Evolutionary conservation across 495 filamentous ascomycete species (phyloP).

Genomic region (Daldinia childiae): DNA sequence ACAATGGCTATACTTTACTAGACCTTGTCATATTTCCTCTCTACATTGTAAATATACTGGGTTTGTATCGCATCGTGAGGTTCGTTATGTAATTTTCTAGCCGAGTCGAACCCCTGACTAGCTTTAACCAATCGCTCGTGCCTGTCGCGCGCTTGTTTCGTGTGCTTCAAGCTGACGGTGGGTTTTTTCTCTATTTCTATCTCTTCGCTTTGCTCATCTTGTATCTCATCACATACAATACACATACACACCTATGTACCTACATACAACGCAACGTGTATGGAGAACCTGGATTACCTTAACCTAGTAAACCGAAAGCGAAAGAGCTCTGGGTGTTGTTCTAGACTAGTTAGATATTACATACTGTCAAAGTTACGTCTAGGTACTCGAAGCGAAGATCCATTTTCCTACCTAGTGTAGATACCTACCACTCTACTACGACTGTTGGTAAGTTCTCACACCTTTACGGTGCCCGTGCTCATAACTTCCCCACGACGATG

Average conservation of each 20-base stretch:
- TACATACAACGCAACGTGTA: not conserved
- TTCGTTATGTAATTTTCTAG: slow-evolving; percentile 23
- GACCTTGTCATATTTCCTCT: slow-evolving; percentile 6
- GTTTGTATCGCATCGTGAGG: slow-evolving; percentile 15
- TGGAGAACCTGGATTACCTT: not conserved
- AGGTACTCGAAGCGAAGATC: slow-evolving; percentile 2
- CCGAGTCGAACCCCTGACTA: slow-evolving; percentile 3
- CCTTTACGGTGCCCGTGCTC: slow-evolving; percentile 11
- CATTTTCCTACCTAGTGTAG: slow-evolving; percentile 2
- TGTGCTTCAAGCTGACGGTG: slow-evolving; percentile 20
- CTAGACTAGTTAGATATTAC: too few relatives aligned
- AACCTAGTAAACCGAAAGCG: not conserved
- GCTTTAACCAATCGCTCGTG: slow-evolving; percentile 21
- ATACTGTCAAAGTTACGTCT: too few relatives aligned
- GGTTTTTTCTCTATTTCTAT: slow-evolving; percentile 2
- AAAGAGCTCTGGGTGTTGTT: not conserved
- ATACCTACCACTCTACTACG: not conserved
- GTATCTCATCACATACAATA: not conserved
- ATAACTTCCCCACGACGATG: slow-evolving; percentile 3
- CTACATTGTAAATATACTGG: not conserved
- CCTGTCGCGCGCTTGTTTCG: slow-evolving; percentile 31
- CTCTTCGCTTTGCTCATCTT: not conserved
- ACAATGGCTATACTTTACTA: slow-evolving; percentile 13
- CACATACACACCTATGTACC: not conserved
- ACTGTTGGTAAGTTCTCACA: slow-evolving; percentile 13